Evolutionary conservation across 176 grass and related monocot genomes (phyloP).

Genomic region (Bothriochloa decipiens): DNA sequence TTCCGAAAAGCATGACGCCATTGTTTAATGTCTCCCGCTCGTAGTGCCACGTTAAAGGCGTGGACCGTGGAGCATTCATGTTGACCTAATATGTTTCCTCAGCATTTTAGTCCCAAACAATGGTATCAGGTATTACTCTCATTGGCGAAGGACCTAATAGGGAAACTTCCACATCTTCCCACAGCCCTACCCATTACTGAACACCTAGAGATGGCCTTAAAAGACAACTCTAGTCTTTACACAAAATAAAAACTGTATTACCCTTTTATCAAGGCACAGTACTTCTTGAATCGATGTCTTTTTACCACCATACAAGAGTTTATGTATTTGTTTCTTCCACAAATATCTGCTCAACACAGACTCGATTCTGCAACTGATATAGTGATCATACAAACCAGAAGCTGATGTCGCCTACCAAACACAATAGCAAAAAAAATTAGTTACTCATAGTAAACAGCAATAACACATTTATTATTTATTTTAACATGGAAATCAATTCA

Average conservation of each 20-base stretch:
- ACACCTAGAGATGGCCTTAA: constrained; percentile 25
- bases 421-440: neutral
- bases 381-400: constrained; percentile 70
- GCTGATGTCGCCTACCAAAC: constrained; percentile 66
- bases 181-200: neutral
- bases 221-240: neutral
- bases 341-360: constrained; percentile 60
- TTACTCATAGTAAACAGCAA: constrained; percentile 8
- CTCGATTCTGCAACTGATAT: constrained; percentile 61
- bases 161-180: neutral
- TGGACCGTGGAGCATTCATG: neutral
- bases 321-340: constrained; percentile 77
- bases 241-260: constrained; percentile 39
- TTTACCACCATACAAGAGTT: constrained; percentile 54
- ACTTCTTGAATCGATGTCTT: constrained; percentile 66
- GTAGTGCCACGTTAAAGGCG: neutral
- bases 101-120: constrained; percentile 21
- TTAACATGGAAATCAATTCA: neutral
- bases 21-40: neutral
- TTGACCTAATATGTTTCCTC: constrained; percentile 13
- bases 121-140: neutral
- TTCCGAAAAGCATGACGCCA: neutral
- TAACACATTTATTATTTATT: neutral
- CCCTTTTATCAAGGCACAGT: constrained; percentile 68
- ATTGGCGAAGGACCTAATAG: neutral